Evolutionary conservation across 805 yeast genomes (phyloP), one percentile per base, ranked within the genome.

Genomic region (Candida alai): DNA sequence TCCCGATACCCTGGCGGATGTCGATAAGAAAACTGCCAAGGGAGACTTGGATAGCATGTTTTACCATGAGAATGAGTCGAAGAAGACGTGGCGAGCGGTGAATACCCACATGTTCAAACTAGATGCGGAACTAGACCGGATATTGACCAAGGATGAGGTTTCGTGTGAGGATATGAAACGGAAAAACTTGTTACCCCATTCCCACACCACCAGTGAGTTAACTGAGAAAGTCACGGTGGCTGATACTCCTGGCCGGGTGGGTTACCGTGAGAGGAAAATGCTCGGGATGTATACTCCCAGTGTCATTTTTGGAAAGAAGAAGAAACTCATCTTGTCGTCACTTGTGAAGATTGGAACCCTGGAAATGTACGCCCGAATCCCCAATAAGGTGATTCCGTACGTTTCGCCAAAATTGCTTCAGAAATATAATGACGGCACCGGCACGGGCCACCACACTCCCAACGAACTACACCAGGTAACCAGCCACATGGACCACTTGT

Each of bases 51-150:
- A n/a, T n/a, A n/a, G n/a, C n/a, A n/a, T n/a, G n/a, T n/a, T n/a
- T n/a, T n/a, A n/a, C n/a, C n/a, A n/a, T n/a, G n/a, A n/a, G n/a
- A n/a, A n/a, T n/a, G n/a, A n/a, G n/a, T n/a, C n/a, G n/a, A 39
- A 51, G 19, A 31, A 43, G 4, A 65, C 71, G 1, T 65, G 70
- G 70, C 50, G 51, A 21, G 35, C 35, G 11, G 45, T 67, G 26
- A 48, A 53, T 39, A 45, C 40, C 7, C 43, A 56, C 36, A 59
- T 59, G 34, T 29, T 40, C n/a, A 42, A 51, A 12, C 49, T 67
- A 14, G 69, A 62, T 32, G 47, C 48, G 28, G 72, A 67, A 44
- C 62, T 67, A 6, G 58, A 61, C 37, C 47, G 53, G 6, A 49
- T 51, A 17, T 47, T 65, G 6, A 47, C 48, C 16, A 51, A 43